Evolutionary conservation across 495 filamentous ascomycete genomes (phyloP), one percentile per base, ranked within the genome.

Genomic region (Hypoxylon cercidicola): DNA sequence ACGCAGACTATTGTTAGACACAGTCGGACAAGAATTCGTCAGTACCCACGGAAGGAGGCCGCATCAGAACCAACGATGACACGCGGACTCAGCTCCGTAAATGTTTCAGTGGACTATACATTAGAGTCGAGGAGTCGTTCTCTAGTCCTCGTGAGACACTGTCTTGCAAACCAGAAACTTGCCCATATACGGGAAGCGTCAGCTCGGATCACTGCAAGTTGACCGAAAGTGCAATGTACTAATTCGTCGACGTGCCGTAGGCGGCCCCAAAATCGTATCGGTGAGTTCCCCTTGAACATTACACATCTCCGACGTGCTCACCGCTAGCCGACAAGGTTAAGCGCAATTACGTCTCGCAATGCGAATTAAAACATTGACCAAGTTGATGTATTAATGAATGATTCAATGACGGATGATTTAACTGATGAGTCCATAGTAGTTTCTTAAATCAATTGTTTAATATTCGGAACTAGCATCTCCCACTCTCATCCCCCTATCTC

Each of bases 71-170:
- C 15, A 28, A 32, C 19, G 49, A 45, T 20, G 4, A 16, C 39
- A 1, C 43, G 45, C 65, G 65, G 65, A 60, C 50, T 57, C 41
- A 25, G 45, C 55, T 68, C 65, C 65, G 44, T 15, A 15, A 8
- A 34, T 21, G 19, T 39, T 58, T 55, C 16, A 16, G 40, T 59
- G 54, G 57, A 55, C 35, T 45, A 12, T 32, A 16, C n/a, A 4
- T 13, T 46, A 11, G 16, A n/a, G 30, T 32, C 20, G 53, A 59
- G 43, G 46, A 55, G 46, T 63, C 40, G 50, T 60, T 16, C 39
- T 52, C 18, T 28, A 37, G 40, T 21, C 20, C 3, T 63, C 28
- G 65, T 68, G 55, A 64, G 49, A 68, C 65, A 64, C 19, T 60
- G 60, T 68, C 55, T 56, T 43, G 51, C 51, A 34, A 48, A 25